Evolutionary conservation across 352 stramenopile species (phyloP), one percentile per base, ranked within the genome.

Genomic region (Plasmopara viticola): DNA sequence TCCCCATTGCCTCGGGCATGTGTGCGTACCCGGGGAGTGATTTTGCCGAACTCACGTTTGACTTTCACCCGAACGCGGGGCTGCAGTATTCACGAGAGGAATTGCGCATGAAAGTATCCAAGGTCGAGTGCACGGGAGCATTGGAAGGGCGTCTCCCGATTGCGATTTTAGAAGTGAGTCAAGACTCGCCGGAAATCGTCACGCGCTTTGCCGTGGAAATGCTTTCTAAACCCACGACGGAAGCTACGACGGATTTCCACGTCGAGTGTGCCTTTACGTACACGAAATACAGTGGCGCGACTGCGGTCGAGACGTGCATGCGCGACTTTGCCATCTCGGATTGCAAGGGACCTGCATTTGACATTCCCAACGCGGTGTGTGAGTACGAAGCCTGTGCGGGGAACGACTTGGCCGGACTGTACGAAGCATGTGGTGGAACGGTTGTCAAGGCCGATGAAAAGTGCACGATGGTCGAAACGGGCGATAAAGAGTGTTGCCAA

Each of bases 31-130:
- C 61, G 13, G 53, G 72, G 28, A 87, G 73, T 20, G 72, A 87
- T 50, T 87, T 87, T 53, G 74, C 71, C 6, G 70, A 84, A 56
- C 50, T 87, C 15, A 85, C 74, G 44, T 87, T 87, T 35, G 62
- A 84, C 42, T 87, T 74, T 54, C 61, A 79, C 43, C 68, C 72
- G 8, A 74, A 75, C 40, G 58, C 56, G 6, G 74, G 72, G 9
- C 53, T 86, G 9, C 44, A 60, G 34, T 74, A 74, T 33, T 65
- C 53, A 20, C 62, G 58, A 15, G 61, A 71, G 12, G 57, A 66
- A 9, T 44, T 82, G 39, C 39, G 51, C 5, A 66, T 72, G 64
- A 66, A 70, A 31, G 58, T 84, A 31, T 62, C 65, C 12, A 51
- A 75, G 34, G 69, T 89, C 6, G 38, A 58, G 44, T 90, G 76